Evolutionary conservation across 495 filamentous ascomycete species (phyloP).

Genomic region (Cladorrhinum samala): DNA sequence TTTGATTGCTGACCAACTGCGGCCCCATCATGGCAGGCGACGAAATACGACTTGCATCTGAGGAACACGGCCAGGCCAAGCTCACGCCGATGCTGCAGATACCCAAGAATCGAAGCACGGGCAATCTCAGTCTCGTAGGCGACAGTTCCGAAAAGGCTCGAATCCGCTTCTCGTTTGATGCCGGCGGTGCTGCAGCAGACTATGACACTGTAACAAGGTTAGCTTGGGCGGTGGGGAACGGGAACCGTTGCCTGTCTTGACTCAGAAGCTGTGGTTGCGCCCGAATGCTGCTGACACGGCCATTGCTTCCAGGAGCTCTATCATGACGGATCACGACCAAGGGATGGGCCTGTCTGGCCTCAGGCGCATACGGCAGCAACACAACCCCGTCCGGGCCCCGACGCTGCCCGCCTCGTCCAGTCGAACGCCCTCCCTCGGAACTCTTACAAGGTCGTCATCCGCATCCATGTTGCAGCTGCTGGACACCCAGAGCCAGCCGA

Average conservation of each 20-base stretch:
- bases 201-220: constrained; percentile 50
- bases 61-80: constrained; percentile 26
- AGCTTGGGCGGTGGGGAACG: constrained; percentile 8
- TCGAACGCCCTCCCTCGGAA: constrained; percentile 54
- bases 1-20: constrained; percentile 23
- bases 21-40: constrained; percentile 29
- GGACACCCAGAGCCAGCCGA: constrained; percentile 30
- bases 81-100: constrained; percentile 41
- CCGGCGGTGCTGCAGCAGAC: constrained; percentile 40
- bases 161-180: constrained; percentile 53
- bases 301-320: constrained; percentile 35
- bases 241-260: not conserved
- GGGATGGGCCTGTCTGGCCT: constrained; percentile 66
- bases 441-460: constrained; percentile 56
- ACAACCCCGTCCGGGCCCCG: constrained; percentile 54
- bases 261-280: not conserved
- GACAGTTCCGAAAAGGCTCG: constrained; percentile 37
- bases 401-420: constrained; percentile 57
- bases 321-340: constrained; percentile 54
- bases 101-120: constrained; percentile 59
- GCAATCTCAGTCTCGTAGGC: constrained; percentile 48
- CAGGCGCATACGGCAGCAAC: constrained; percentile 86
- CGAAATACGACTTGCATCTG: constrained; percentile 34
- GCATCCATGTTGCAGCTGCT: constrained; percentile 45
- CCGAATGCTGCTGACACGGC: constrained; percentile 28